These are phyloP conservation scores for Trichoderma arundinaceum DNA, from an alignment of 2,329 filamentous ascomycete species.

Conservation along the genomic window DNA sequence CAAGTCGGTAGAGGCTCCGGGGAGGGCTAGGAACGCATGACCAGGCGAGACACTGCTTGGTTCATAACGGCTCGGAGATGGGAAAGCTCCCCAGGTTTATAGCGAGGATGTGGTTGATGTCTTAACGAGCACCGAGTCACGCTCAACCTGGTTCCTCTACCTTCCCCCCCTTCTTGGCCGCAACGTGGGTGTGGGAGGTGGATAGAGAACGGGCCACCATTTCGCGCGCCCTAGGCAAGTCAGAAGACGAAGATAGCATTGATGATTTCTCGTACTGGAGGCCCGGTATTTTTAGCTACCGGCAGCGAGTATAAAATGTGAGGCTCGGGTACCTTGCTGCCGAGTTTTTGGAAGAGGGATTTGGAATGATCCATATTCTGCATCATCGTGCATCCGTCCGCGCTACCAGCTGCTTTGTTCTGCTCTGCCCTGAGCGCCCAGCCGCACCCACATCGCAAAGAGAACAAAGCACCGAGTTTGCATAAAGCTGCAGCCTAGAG, in stretches of 20 bases:
- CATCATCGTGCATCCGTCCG: too few species aligned
- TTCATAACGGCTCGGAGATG: slow-evolving; percentile 40
- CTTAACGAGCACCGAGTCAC: slow-evolving; percentile 46
- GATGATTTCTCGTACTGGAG: slow-evolving; percentile 37
- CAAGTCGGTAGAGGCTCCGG: slow-evolving; percentile 32
- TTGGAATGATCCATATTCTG: slow-evolving; percentile 28
- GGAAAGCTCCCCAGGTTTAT: slow-evolving; percentile 35
- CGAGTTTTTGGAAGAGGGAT: slow-evolving; percentile 17
- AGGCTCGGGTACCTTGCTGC: slow-evolving; percentile 33
- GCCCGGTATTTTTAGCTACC: slow-evolving; percentile 41
- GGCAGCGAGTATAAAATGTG: slow-evolving; percentile 40
- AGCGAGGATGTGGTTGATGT: slow-evolving; percentile 44
- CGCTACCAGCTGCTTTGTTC: neutral
- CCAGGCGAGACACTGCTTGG: slow-evolving; percentile 37
- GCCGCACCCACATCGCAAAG: neutral
- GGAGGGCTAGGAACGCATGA: slow-evolving; percentile 37
- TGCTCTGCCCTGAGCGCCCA: neutral
- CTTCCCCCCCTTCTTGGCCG: slow-evolving; percentile 27
- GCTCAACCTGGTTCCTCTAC: slow-evolving; percentile 39
- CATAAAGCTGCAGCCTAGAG: slow-evolving; percentile 18
- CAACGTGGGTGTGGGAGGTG: slow-evolving; percentile 29
- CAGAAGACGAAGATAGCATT: slow-evolving; percentile 35
- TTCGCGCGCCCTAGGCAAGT: slow-evolving; percentile 34
- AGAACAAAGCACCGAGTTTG: neutral
- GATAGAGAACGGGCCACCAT: slow-evolving; percentile 33